phyloP scores from a whole-genome alignment of 805 yeast species.

The Metschnikowia sp. region DNA sequence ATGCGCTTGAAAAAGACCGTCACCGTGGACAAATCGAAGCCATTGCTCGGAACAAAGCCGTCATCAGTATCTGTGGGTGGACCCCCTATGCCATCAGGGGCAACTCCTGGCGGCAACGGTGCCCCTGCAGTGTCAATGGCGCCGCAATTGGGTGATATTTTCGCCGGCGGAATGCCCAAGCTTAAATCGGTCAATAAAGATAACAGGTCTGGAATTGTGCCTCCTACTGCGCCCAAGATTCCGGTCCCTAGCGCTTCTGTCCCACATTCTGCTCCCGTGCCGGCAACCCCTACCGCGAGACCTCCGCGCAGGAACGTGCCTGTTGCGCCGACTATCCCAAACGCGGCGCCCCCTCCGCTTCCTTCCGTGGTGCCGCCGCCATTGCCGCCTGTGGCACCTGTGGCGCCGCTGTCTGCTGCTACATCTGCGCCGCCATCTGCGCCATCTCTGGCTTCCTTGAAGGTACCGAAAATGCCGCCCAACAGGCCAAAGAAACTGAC shows the following conservation, averaged over 20 bases:
- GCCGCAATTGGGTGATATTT: constrained; percentile 62
- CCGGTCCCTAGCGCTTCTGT: constrained; percentile 21
- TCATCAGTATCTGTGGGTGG: constrained; percentile 16
- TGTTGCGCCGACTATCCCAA: constrained; percentile 20
- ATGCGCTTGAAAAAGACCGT: constrained; percentile 39
- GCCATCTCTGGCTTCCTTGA: constrained; percentile 3
- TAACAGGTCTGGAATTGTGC: constrained; percentile 35
- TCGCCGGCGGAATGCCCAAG: constrained; percentile 80
- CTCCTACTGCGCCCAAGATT: constrained; percentile 37
- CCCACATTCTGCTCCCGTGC: constrained; percentile 13
- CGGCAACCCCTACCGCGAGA: constrained; percentile 14
- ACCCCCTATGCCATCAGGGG: constrained; percentile 4
- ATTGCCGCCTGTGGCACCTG: constrained; percentile 12
- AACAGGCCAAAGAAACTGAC: constrained; percentile 38
- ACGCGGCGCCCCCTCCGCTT: constrained; percentile 17
- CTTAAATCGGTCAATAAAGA: constrained; percentile 40
- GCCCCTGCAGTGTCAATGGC: constrained; percentile 15
- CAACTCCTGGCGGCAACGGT: constrained; percentile 20
- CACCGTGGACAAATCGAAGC: constrained; percentile 50
- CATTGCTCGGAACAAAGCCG: constrained; percentile 45
- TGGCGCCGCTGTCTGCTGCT: constrained; percentile 11
- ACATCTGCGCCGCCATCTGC: constrained; percentile 1
- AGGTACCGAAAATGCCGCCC: constrained; percentile 37
- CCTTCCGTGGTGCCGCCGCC: constrained; percentile 24
- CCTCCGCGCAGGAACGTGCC: constrained; percentile 11